Evolutionary conservation across 495 filamentous ascomycete genomes (phyloP), one percentile per base, ranked within the genome.

Genomic region (Penicillium herquei): DNA sequence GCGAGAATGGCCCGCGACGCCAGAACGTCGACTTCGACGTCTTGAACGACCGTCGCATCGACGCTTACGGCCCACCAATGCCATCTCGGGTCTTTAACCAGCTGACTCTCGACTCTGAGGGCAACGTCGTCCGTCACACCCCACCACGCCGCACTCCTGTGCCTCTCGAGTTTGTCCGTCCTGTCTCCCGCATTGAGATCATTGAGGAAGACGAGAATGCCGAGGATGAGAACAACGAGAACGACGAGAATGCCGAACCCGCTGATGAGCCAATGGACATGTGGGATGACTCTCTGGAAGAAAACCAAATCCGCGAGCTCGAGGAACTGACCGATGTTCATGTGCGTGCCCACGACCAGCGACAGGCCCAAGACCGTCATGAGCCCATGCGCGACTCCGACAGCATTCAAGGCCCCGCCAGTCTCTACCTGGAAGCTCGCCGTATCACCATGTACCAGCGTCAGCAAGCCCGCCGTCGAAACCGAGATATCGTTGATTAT

Each of bases 371-470:
- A 14, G 50, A 14, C n/a, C 45, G 39, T 16, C 45, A 46, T 3
- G 18, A 49, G 11, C 39, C 56, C 2, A 44, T 54, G 45, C 45
- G 51, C 11, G 51, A 54, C 17, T 7, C 17, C 21, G 12, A 3
- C 5, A 45, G 44, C 45, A n/a, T 35, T 4, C 51, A 54, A 14
- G 39, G 49, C 0, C 45, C 40, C 12, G 18, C 17, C 6, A 39
- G 56, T 53, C 6, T 49, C n/a, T 13, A 68, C 58, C 1, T 65
- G 61, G 48, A 77, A 70, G 21, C 26, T 47, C 56, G 56, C 6
- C 56, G 61, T 55, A 2, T 49, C 51, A 14, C 60, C 55, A n/a
- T 75, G 69, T 21, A 61, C 39, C 8, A 51, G 53, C 5, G 62
- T 48, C 44, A 75, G 71, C 10, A 45, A 16, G 21, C 21, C 21